These are phyloP conservation scores for Elsinoe ampelina DNA, from an alignment of 2,329 filamentous ascomycete genomes.

Conservation along the genomic window DNA sequence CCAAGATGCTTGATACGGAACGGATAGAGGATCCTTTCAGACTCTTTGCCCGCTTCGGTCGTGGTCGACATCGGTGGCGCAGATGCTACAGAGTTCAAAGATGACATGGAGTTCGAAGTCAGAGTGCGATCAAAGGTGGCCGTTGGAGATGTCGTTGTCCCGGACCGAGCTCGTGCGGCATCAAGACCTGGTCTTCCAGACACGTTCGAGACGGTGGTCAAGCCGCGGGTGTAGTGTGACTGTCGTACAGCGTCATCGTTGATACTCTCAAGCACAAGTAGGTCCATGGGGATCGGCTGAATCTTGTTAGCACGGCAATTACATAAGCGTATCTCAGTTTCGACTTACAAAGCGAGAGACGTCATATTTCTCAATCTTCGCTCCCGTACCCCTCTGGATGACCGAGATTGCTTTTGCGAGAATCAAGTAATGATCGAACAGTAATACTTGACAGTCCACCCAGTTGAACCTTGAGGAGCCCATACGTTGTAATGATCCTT, in stretches of 20 bases:
- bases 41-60: slow-evolving; percentile 54
- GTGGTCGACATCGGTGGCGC: slow-evolving; percentile 37
- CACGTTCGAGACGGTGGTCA: slow-evolving; percentile 56
- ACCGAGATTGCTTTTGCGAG: slow-evolving; percentile 64
- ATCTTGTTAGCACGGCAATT: not conserved
- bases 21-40: slow-evolving; percentile 74
- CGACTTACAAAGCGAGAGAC: slow-evolving; percentile 71
- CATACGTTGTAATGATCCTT: slow-evolving; percentile 81
- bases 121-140: slow-evolving; percentile 54
- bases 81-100: slow-evolving; percentile 42
- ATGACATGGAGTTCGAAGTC: slow-evolving; percentile 53
- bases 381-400: slow-evolving; percentile 53
- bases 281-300: slow-evolving; percentile 86
- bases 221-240: slow-evolving; percentile 58
- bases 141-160: slow-evolving; percentile 29
- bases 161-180: slow-evolving; percentile 11
- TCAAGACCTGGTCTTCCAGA: slow-evolving; percentile 32
- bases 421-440: slow-evolving; percentile 96
- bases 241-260: slow-evolving; percentile 88
- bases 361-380: slow-evolving; percentile 77
- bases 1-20: slow-evolving; percentile 95
- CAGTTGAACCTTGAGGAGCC: slow-evolving; percentile 83
- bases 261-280: slow-evolving; percentile 83
- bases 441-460: slow-evolving; percentile 84
- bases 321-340: not conserved